A percentile compares a stretch with the other conserved stretches of the same genome.
phyloP scores from a whole-genome alignment of 306 rosid species.

The Pterocarpus macrocarpus region DNA sequence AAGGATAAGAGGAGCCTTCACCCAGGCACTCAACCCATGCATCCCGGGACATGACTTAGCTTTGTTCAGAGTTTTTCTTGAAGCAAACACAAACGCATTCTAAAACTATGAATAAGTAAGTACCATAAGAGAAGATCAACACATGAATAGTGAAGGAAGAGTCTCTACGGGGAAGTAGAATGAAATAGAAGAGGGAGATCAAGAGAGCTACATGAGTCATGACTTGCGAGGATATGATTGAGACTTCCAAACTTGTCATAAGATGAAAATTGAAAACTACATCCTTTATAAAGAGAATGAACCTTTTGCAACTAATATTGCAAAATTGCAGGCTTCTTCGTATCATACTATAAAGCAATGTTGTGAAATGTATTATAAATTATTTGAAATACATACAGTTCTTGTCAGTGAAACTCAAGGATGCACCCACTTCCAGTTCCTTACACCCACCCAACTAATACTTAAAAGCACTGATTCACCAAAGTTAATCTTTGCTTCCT shows the following conservation, averaged over 20 bases:
- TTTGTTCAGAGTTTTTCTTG: not conserved
- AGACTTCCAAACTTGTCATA: not conserved
- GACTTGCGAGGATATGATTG: not conserved
- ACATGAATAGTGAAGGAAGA: not conserved
- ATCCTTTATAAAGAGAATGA: constrained; percentile 12
- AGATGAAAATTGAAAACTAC: not conserved
- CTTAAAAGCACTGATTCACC: not conserved
- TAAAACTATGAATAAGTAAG: not conserved
- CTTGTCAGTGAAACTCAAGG: not conserved
- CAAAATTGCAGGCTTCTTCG: not conserved
- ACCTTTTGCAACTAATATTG: not conserved
- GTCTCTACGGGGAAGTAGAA: not conserved
- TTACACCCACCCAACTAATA: not conserved
- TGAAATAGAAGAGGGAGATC: constrained; percentile 13
- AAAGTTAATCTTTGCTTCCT: constrained; percentile 3
- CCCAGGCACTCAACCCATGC: not conserved
- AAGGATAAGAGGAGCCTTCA: not conserved
- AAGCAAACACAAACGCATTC: not conserved
- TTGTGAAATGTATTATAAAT: not conserved
- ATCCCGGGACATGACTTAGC: not conserved
- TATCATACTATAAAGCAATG: not conserved
- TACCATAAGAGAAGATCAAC: not conserved
- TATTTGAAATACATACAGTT: not conserved
- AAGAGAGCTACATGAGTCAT: constrained; percentile 1
- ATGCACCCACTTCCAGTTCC: not conserved